Evolutionary conservation across 2,329 filamentous ascomycete genomes (phyloP).

Genomic region (Penicillium sp.): DNA sequence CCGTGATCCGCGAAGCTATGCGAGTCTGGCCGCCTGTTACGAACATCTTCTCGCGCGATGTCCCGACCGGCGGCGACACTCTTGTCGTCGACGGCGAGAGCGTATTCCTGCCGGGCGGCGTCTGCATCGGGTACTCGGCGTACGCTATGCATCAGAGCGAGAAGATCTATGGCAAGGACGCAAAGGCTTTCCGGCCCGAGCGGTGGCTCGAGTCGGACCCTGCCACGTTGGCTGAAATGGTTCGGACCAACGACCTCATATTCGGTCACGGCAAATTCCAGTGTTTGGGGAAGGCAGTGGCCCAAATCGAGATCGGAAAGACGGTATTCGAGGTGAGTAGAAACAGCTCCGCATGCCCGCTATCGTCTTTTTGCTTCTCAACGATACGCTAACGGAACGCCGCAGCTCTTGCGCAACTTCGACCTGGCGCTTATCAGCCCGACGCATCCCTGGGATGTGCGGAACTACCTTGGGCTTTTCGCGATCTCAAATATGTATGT

Average conservation of each 20-base stretch:
- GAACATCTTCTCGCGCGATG: conserved; percentile 19
- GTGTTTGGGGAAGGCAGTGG: conserved; percentile 19
- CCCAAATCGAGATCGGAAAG: conserved; percentile 17
- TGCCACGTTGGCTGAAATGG: conserved; percentile 10
- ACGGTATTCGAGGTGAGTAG: conserved; percentile 15
- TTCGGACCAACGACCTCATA: conserved; percentile 15
- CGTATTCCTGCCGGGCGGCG: conserved; percentile 13
- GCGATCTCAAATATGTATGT: conserved; percentile 20
- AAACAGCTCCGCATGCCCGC: too few species aligned
- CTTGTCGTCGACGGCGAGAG: conserved; percentile 15
- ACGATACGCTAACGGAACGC: background rate
- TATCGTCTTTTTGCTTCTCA: background rate
- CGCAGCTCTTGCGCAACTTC: conserved; percentile 19
- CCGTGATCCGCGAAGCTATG: conserved; percentile 29
- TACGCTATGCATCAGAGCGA: conserved; percentile 17
- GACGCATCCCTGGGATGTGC: conserved; percentile 15
- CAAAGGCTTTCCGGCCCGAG: conserved; percentile 17
- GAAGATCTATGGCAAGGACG: conserved; percentile 16
- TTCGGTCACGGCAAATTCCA: conserved; percentile 19
- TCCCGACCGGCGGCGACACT: conserved; percentile 15
- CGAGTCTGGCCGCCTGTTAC: conserved; percentile 20
- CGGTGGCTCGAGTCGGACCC: conserved; percentile 16
- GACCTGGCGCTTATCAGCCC: conserved; percentile 17
- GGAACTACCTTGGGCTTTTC: conserved; percentile 18
- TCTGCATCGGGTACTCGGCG: conserved; percentile 16